phyloP scores from a whole-genome alignment of 2,329 filamentous ascomycete genomes.

The Tolypocladium album region DNA sequence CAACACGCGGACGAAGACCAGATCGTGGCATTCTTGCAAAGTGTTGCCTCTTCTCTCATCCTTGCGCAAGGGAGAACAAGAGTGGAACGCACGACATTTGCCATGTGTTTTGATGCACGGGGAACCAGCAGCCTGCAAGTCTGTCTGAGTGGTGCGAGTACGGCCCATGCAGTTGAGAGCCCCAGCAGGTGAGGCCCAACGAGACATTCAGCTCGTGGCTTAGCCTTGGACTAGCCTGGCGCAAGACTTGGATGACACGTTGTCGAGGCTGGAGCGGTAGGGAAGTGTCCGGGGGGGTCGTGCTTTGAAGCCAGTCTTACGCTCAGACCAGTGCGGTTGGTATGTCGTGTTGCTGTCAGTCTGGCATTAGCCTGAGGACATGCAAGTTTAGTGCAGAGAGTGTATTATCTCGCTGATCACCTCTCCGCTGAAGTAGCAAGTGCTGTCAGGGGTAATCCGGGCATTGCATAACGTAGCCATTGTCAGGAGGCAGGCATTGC shows the following conservation, averaged over 20 bases:
- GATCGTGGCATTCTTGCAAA: background rate
- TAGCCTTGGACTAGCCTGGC: background rate
- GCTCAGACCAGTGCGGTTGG: background rate
- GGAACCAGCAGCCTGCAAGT: background rate
- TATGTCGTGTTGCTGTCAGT: background rate
- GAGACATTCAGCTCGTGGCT: background rate
- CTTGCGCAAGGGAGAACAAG: background rate
- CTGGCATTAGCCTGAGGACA: background rate
- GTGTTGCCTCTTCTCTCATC: background rate
- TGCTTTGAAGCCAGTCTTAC: background rate
- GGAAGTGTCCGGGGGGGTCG: background rate
- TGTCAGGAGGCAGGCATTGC: background rate
- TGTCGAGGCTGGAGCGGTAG: background rate
- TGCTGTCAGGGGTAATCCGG: background rate
- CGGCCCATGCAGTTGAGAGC: background rate
- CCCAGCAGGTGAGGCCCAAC: background rate
- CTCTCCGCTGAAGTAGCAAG: background rate
- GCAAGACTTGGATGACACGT: background rate
- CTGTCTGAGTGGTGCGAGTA: background rate
- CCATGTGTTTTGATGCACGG: background rate
- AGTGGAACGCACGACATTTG: background rate
- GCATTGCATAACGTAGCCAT: background rate
- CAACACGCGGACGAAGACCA: background rate
- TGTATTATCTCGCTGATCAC: background rate
- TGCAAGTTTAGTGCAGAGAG: background rate